Conservation (phyloP, 495 filamentous ascomycete species). For the Aeminium ludgeri region DNA sequence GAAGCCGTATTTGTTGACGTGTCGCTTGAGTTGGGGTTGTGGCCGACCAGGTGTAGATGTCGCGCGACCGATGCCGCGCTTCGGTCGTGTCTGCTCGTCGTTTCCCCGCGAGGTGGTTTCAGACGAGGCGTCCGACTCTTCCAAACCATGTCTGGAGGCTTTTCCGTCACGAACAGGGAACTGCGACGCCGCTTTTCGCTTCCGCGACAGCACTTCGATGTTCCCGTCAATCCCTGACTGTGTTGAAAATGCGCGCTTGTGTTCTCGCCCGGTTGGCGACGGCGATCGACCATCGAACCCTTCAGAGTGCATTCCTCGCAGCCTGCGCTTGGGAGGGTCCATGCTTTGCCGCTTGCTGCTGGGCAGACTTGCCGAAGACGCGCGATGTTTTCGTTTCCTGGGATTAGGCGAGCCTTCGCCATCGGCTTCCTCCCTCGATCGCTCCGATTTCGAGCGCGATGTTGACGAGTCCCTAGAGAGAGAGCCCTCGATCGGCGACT, state of each 20-base stretch:
- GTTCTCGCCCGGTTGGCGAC: conserved; percentile 9
- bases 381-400: conserved; percentile 13
- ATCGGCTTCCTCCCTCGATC: neutral
- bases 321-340: conserved; percentile 8
- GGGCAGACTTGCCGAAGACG: conserved; percentile 8
- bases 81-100: conserved; percentile 4
- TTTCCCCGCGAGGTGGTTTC: conserved; percentile 13
- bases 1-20: conserved; percentile 69
- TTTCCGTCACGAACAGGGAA: conserved; percentile 10
- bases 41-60: conserved; percentile 15
- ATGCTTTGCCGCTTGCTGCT: conserved; percentile 14
- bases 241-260: conserved; percentile 14
- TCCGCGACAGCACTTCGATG: conserved; percentile 1
- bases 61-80: conserved; percentile 11
- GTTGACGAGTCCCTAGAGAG: neutral
- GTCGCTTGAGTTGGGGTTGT: conserved; percentile 44
- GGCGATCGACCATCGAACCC: conserved; percentile 7
- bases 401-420: conserved; percentile 6
- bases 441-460: conserved; percentile 10
- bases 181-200: conserved; percentile 1
- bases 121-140: conserved; percentile 17
- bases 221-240: conserved; percentile 10
- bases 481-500: conserved; percentile 1
- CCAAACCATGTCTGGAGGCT: conserved; percentile 6
- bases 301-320: conserved; percentile 10